These are phyloP conservation scores for Phoma sp. DNA, from an alignment of 2,329 filamentous ascomycete species.

Conservation along the genomic window DNA sequence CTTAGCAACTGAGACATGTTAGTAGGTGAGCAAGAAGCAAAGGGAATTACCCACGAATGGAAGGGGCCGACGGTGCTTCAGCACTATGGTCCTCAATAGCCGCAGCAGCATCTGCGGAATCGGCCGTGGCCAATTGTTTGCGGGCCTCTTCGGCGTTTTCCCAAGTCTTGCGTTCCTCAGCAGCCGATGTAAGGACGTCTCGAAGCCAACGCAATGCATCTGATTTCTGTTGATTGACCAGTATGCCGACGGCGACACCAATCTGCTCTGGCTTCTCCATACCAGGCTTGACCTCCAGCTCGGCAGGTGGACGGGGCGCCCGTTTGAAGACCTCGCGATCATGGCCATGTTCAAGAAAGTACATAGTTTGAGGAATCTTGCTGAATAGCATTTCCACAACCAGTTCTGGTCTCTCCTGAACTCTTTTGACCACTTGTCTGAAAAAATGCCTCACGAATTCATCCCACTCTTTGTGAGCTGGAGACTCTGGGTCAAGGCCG, in stretches of 20 bases:
- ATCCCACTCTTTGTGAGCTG: constrained; percentile 87
- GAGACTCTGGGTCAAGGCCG: constrained; percentile 69
- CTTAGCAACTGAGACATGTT: constrained; percentile 41
- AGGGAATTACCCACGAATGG: constrained; percentile 48
- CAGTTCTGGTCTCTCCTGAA: constrained; percentile 83
- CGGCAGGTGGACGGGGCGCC: constrained; percentile 74
- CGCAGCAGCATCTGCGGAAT: constrained; percentile 27
- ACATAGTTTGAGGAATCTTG: constrained; percentile 81
- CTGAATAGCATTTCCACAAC: constrained; percentile 94
- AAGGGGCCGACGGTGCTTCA: constrained; percentile 47
- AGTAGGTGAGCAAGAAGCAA: constrained; percentile 26
- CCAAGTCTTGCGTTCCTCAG: constrained; percentile 78
- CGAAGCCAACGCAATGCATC: constrained; percentile 85
- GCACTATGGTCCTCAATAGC: constrained; percentile 45
- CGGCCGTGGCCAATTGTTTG: constrained; percentile 49
- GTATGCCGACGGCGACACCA: constrained; percentile 76
- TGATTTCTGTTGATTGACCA: constrained; percentile 79
- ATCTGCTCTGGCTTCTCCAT: constrained; percentile 72
- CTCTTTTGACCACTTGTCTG: constrained; percentile 79
- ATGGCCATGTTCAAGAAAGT: constrained; percentile 88
- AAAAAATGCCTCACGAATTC: constrained; percentile 85
- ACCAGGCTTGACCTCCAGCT: constrained; percentile 79
- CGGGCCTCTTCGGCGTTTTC: constrained; percentile 71
- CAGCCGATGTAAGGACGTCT: constrained; percentile 69
- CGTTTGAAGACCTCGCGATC: constrained; percentile 75